phyloP scores from a whole-genome alignment of 345 rosid genomes.

The Populus deltoides region DNA sequence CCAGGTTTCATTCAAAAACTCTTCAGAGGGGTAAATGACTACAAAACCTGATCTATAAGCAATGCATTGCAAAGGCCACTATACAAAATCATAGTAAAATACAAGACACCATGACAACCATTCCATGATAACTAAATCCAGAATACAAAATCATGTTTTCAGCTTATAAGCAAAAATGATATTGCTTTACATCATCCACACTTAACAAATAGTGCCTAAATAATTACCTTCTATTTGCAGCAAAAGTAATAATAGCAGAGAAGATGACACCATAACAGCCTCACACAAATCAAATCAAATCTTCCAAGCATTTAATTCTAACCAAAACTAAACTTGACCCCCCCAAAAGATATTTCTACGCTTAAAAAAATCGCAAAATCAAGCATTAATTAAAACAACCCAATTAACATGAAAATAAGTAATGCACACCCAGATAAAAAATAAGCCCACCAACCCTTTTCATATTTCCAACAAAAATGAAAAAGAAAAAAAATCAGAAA shows the following conservation, averaged over 20 bases:
- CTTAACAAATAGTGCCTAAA: background rate
- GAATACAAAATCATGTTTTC: slow-evolving; percentile 6
- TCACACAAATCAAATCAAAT: slow-evolving; percentile 1
- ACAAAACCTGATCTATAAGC: background rate
- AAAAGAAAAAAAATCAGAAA: too few species aligned
- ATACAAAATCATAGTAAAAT: background rate
- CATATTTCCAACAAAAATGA: background rate
- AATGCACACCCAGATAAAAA: background rate
- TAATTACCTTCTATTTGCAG: slow-evolving; percentile 1
- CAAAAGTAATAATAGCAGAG: background rate
- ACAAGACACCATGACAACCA: background rate
- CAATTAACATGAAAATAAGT: background rate
- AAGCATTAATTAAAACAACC: background rate
- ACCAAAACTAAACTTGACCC: slow-evolving; percentile 9
- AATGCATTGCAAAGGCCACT: background rate
- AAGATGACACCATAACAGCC: background rate
- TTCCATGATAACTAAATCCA: background rate
- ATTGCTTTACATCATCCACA: background rate
- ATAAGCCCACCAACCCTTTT: background rate
- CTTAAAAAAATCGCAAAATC: background rate
- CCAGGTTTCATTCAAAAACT: background rate
- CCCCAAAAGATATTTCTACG: slow-evolving; percentile 8
- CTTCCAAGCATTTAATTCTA: background rate
- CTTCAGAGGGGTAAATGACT: background rate
- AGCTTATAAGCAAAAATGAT: slow-evolving; percentile 7